A percentile compares a stretch with the other conserved stretches of the same genome.
Evolutionary conservation across 2,329 filamentous ascomycete genomes (phyloP).

Genomic region (Ophiostoma australiae): DNA sequence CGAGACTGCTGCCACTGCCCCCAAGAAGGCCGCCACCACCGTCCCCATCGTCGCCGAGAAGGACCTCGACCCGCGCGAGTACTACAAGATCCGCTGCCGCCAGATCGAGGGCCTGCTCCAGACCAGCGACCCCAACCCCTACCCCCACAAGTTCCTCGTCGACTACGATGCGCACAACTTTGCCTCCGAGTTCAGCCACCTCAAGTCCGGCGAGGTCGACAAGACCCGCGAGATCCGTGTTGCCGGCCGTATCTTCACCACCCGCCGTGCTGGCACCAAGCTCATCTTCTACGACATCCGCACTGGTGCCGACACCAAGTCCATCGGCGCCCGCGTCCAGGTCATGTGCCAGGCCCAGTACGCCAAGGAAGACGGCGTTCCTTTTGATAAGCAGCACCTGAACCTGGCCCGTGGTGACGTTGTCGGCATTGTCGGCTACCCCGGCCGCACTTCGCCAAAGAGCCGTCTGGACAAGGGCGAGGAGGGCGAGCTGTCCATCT

Average conservation of each 20-base stretch:
- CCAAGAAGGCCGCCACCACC: slow-evolving; percentile 52
- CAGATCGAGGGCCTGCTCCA: slow-evolving; percentile 67
- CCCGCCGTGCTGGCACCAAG: slow-evolving; percentile 75
- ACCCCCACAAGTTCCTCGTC: slow-evolving; percentile 90
- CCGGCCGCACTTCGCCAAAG: slow-evolving; percentile 82
- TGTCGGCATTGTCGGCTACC: slow-evolving; percentile 79
- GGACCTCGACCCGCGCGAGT: slow-evolving; percentile 59
- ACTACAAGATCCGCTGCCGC: slow-evolving; percentile 92
- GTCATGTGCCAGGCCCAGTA: slow-evolving; percentile 88
- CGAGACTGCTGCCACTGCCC: slow-evolving; percentile 48
- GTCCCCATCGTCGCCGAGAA: slow-evolving; percentile 50
- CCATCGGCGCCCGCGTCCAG: slow-evolving; percentile 74
- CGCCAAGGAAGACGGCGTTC: slow-evolving; percentile 55
- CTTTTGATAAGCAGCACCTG: slow-evolving; percentile 84
- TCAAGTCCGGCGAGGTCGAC: slow-evolving; percentile 83
- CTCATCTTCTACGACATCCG: slow-evolving; percentile 88
- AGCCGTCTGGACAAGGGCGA: slow-evolving; percentile 72
- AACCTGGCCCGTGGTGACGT: slow-evolving; percentile 86
- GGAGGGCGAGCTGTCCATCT: slow-evolving; percentile 90
- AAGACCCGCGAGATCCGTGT: slow-evolving; percentile 71
- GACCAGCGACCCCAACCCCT: slow-evolving; percentile 69
- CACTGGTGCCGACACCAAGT: slow-evolving; percentile 46
- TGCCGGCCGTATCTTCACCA: slow-evolving; percentile 84
- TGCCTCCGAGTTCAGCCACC: slow-evolving; percentile 66
- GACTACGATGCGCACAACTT: slow-evolving; percentile 80